Evolutionary conservation across 768 basidiomycete genomes (phyloP).

Genomic region (Boletus vinaceobasis): DNA sequence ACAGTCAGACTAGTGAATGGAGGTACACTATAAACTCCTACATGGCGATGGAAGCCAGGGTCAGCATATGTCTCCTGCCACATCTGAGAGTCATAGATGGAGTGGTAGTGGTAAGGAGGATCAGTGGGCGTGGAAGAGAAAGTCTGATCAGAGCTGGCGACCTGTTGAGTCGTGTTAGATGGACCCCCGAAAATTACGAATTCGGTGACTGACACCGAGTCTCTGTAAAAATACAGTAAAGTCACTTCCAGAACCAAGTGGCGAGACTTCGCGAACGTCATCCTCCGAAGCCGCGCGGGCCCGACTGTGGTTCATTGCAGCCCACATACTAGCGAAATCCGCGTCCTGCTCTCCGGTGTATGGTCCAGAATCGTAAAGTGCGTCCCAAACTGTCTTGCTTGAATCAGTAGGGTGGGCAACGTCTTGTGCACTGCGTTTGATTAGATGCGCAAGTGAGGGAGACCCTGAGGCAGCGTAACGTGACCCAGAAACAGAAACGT

Average conservation of each 20-base stretch:
- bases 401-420: slow-evolving; percentile 55
- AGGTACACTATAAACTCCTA: slow-evolving; percentile 28
- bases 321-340: slow-evolving; percentile 42
- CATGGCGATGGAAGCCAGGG: slow-evolving; percentile 70
- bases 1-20: not conserved
- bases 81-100: slow-evolving; percentile 64
- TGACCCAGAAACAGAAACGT: slow-evolving; percentile 54
- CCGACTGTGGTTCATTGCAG: slow-evolving; percentile 30
- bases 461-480: slow-evolving; percentile 49
- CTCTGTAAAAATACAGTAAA: slow-evolving; percentile 89
- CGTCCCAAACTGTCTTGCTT: slow-evolving; percentile 56
- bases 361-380: slow-evolving; percentile 51
- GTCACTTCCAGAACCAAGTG: slow-evolving; percentile 83
- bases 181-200: not conserved
- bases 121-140: slow-evolving; percentile 40
- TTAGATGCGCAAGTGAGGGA: slow-evolving; percentile 62
- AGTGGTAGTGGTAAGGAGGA: slow-evolving; percentile 71
- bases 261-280: slow-evolving; percentile 41
- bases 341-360: slow-evolving; percentile 41
- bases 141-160: slow-evolving; percentile 33
- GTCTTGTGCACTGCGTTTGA: slow-evolving; percentile 50
- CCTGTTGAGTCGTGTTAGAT: slow-evolving; percentile 14
- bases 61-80: slow-evolving; percentile 78
- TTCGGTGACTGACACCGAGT: slow-evolving; percentile 47
- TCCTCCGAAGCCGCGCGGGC: slow-evolving; percentile 19